phyloP scores from a whole-genome alignment of 352 stramenopile species.

The Phytopythium mirpurense region DNA sequence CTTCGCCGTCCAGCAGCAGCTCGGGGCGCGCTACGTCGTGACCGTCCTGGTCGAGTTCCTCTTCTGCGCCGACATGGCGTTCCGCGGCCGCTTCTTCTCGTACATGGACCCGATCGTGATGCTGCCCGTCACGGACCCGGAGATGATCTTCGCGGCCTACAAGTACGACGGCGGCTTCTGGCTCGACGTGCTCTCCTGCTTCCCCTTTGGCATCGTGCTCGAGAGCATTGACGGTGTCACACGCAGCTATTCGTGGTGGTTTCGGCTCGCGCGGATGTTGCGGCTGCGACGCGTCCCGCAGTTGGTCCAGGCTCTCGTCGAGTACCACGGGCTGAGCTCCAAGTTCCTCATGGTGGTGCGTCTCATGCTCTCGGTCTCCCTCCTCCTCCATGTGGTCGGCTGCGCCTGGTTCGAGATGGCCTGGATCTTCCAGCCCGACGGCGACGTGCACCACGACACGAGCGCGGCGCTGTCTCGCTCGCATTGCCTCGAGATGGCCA shows the following conservation, averaged over 20 bases:
- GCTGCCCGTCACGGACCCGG: constrained; percentile 42
- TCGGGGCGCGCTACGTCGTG: constrained; percentile 24
- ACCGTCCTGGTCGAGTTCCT: constrained; percentile 42
- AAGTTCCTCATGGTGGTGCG: constrained; percentile 43
- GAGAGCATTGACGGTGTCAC: constrained; percentile 25
- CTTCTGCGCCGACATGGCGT: constrained; percentile 40
- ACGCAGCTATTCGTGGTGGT: constrained; percentile 26
- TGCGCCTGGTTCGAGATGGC: constrained; percentile 75
- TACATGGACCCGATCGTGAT: constrained; percentile 61
- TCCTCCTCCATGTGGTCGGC: constrained; percentile 54
- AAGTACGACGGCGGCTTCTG: constrained; percentile 49
- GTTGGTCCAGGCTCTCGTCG: constrained; percentile 44
- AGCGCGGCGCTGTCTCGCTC: constrained; percentile 16
- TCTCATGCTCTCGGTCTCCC: constrained; percentile 41
- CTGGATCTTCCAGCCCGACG: constrained; percentile 10
- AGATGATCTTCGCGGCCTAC: constrained; percentile 57
- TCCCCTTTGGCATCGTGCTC: constrained; percentile 41
- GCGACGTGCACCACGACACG: neutral
- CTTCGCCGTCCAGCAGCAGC: constrained; percentile 29
- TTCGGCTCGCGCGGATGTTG: constrained; percentile 42
- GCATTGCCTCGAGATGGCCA: constrained; percentile 48
- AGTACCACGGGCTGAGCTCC: constrained; percentile 60
- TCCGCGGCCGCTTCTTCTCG: constrained; percentile 45
- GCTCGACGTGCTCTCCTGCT: constrained; percentile 36
- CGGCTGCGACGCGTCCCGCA: constrained; percentile 34